phyloP scores from a whole-genome alignment of 2,329 filamentous ascomycete genomes.

The Elsinoe necatrix region DNA sequence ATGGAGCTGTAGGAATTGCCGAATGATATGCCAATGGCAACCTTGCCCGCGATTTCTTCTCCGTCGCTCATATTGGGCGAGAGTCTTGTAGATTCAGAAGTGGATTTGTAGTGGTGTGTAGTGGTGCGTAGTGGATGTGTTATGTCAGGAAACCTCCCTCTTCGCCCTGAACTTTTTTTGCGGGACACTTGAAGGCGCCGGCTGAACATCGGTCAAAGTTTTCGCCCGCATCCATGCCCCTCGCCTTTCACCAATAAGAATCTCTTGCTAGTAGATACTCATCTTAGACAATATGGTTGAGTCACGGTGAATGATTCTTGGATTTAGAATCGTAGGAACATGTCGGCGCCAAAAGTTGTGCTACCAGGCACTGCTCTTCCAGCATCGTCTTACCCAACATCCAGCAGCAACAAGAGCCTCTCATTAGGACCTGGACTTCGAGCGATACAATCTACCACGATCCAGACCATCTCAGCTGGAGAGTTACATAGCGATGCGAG shows the following conservation, averaged over 20 bases:
- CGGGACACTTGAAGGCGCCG: neutral
- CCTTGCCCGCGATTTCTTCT: conserved; percentile 44
- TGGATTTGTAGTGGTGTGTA: too few relatives aligned
- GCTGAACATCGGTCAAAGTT: conserved; percentile 4
- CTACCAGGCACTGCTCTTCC: conserved; percentile 76
- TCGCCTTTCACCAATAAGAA: neutral
- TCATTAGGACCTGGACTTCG: conserved; percentile 74
- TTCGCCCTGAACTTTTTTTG: conserved; percentile 13
- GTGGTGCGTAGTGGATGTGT: neutral
- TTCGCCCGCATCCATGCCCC: neutral
- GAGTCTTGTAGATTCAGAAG: neutral
- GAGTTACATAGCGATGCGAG: conserved; percentile 57
- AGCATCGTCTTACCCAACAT: conserved; percentile 30
- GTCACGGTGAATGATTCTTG: too few relatives aligned
- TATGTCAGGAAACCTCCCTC: neutral
- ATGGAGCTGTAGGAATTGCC: conserved; percentile 98
- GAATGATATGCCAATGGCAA: conserved; percentile 91
- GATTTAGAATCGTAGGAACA: neutral
- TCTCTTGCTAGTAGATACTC: neutral
- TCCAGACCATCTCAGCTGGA: conserved; percentile 60
- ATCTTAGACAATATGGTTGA: neutral
- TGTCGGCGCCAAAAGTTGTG: conserved; percentile 46
- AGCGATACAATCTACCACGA: conserved; percentile 66
- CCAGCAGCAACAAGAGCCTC: conserved; percentile 38
- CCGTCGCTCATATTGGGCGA: conserved; percentile 43